phyloP scores from a whole-genome alignment of 2,329 filamentous ascomycete genomes.

The Cyphellophora attinorum region DNA sequence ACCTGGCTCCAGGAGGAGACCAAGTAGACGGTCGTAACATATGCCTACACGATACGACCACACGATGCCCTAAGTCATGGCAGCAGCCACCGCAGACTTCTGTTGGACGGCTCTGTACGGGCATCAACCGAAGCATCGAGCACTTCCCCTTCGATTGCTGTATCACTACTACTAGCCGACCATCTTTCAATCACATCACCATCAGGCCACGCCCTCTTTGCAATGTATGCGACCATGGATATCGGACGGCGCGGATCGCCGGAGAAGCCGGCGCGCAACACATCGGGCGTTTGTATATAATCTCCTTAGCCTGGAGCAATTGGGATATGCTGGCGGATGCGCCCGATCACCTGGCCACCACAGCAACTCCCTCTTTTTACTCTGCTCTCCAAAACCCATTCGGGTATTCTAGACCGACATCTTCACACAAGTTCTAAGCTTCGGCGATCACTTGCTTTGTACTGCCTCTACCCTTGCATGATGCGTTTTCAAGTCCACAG shows the following conservation, averaged over 20 bases:
- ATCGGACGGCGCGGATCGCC: conserved; percentile 4
- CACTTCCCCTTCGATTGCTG: conserved; percentile 15
- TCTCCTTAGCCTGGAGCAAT: neutral
- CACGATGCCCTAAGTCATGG: too few relatives aligned
- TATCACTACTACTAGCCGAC: conserved; percentile 14
- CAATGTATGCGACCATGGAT: conserved; percentile 12
- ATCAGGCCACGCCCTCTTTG: conserved; percentile 12
- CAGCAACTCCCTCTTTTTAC: neutral
- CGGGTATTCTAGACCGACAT: neutral
- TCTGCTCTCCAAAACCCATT: conserved; percentile 1
- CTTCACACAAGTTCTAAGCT: too few relatives aligned
- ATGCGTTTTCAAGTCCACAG: too few relatives aligned
- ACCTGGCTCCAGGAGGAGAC: conserved; percentile 36
- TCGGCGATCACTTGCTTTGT: too few relatives aligned
- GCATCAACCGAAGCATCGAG: too few relatives aligned
- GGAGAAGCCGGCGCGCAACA: conserved; percentile 13
- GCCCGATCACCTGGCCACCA: too few relatives aligned
- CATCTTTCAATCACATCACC: conserved; percentile 1
- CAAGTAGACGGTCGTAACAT: conserved; percentile 16
- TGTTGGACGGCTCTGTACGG: too few relatives aligned
- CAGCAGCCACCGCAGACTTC: too few relatives aligned
- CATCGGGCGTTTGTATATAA: conserved; percentile 14
- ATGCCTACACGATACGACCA: too few relatives aligned
- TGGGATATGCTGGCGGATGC: neutral
- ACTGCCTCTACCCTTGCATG: too few relatives aligned